phyloP scores from a whole-genome alignment of 139 green algal genomes.

The Picochlorum sp. region DNA sequence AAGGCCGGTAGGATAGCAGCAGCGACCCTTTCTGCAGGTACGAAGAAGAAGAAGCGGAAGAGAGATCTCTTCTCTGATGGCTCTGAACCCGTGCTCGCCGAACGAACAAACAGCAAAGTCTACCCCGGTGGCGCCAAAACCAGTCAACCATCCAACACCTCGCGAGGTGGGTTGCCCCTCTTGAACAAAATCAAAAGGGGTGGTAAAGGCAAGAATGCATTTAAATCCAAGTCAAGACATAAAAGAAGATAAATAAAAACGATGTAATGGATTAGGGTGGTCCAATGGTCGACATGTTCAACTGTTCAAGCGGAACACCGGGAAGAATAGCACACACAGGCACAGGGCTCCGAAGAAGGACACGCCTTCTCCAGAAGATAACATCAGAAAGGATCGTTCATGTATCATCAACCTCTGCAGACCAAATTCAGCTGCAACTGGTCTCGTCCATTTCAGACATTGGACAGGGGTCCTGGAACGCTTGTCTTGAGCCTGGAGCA shows the following conservation, averaged over 20 bases:
- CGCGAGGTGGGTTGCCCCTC: constrained; percentile 12
- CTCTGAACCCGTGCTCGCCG: constrained; percentile 11
- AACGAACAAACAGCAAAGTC: constrained; percentile 22
- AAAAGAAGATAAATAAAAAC: background rate
- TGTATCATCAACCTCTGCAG: too few relatives aligned
- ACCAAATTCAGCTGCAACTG: too few relatives aligned
- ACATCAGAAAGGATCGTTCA: too few relatives aligned
- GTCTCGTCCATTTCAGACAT: constrained; percentile 28
- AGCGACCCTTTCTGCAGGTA: constrained; percentile 31
- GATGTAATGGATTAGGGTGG: background rate
- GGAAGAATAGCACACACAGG: too few relatives aligned
- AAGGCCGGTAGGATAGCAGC: constrained; percentile 54
- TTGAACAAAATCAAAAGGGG: background rate
- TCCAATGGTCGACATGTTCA: background rate
- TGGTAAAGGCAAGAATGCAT: constrained; percentile 4
- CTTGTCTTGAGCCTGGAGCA: constrained; percentile 35
- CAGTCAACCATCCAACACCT: background rate
- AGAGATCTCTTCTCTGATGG: constrained; percentile 24
- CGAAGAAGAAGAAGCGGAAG: constrained; percentile 38
- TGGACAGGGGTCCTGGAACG: constrained; percentile 52
- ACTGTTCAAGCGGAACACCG: too few relatives aligned
- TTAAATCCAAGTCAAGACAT: constrained; percentile 9
- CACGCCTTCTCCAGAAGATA: too few relatives aligned
- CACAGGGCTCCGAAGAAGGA: too few relatives aligned
- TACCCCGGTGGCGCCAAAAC: constrained; percentile 35